A percentile compares a stretch with the other conserved stretches of the same genome.
Evolutionary conservation across 352 stramenopile genomes (phyloP).

Genomic region (Pythium coloratum): DNA sequence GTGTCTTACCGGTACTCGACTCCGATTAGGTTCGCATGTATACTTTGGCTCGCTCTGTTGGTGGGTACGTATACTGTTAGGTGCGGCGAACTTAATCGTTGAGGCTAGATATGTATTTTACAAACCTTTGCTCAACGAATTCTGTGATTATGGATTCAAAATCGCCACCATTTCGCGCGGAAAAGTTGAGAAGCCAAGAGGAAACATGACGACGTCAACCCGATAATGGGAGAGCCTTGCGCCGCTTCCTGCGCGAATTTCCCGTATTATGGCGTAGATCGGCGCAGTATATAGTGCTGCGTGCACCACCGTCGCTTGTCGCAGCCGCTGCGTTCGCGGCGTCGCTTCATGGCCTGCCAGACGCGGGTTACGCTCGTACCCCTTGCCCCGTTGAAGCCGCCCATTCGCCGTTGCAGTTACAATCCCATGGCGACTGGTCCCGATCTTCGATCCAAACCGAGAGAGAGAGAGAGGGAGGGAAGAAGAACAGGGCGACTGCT

Average conservation of each 20-base stretch:
- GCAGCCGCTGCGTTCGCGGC: too few relatives aligned
- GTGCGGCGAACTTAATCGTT: neutral
- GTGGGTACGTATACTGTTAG: neutral
- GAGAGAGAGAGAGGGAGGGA: neutral
- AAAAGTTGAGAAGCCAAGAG: neutral
- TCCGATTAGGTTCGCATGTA: neutral
- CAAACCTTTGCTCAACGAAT: neutral
- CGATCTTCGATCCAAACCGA: neutral
- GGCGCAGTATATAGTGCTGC: neutral
- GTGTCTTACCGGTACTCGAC: neutral
- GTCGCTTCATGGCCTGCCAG: neutral
- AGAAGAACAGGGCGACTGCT: neutral
- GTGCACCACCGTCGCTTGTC: neutral
- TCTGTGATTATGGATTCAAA: slow-evolving; percentile 2
- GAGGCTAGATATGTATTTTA: neutral
- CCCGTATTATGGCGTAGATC: too few relatives aligned
- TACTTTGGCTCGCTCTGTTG: neutral
- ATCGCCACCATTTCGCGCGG: neutral
- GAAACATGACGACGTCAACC: neutral
- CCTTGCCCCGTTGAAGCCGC: neutral
- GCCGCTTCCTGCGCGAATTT: too few relatives aligned
- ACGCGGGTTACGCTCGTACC: neutral
- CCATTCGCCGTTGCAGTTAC: slow-evolving; percentile 3
- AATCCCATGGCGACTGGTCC: neutral
- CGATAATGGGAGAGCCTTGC: too few relatives aligned